These are phyloP conservation scores for Penicillium goetzii DNA, from an alignment of 495 filamentous ascomycete genomes.

Conservation along the genomic window DNA sequence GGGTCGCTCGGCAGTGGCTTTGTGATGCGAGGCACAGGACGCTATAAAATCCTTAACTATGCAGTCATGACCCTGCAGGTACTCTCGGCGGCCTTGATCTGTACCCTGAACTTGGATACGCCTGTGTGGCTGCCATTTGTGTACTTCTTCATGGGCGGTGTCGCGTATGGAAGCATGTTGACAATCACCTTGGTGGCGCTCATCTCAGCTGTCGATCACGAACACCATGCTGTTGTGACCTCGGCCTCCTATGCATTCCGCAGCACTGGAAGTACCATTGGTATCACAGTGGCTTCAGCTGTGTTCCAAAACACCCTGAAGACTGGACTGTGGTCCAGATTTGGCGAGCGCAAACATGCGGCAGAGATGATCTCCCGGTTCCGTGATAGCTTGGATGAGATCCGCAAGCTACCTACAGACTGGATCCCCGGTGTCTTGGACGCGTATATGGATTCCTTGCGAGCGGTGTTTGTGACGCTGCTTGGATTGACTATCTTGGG, in stretches of 20 bases:
- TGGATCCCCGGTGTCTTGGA: conserved; percentile 73
- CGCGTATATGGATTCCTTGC: conserved; percentile 76
- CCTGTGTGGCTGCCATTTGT: conserved; percentile 67
- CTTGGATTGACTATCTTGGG: conserved; percentile 64
- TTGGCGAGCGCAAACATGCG: conserved; percentile 68
- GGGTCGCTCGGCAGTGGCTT: conserved; percentile 71
- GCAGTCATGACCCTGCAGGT: conserved; percentile 56
- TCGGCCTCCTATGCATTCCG: conserved; percentile 83
- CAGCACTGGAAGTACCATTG: conserved; percentile 80
- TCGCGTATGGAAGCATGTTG: conserved; percentile 76
- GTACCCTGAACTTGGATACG: conserved; percentile 59
- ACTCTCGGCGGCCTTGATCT: conserved; percentile 50
- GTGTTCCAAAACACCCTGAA: conserved; percentile 77
- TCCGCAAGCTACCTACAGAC: conserved; percentile 66
- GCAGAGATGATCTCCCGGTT: conserved; percentile 69
- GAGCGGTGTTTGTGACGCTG: conserved; percentile 72
- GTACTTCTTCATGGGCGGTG: conserved; percentile 68
- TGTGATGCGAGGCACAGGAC: conserved; percentile 77
- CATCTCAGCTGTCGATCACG: conserved; percentile 79
- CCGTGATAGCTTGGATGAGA: conserved; percentile 73
- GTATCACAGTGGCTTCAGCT: conserved; percentile 74
- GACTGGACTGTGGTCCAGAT: conserved; percentile 62
- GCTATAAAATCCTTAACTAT: conserved; percentile 65
- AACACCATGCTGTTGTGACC: conserved; percentile 83
- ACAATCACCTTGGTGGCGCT: conserved; percentile 79